Evolutionary conservation across 768 basidiomycete species (phyloP), one percentile per base, ranked within the genome.

Genomic region (Leccinum variicolor): DNA sequence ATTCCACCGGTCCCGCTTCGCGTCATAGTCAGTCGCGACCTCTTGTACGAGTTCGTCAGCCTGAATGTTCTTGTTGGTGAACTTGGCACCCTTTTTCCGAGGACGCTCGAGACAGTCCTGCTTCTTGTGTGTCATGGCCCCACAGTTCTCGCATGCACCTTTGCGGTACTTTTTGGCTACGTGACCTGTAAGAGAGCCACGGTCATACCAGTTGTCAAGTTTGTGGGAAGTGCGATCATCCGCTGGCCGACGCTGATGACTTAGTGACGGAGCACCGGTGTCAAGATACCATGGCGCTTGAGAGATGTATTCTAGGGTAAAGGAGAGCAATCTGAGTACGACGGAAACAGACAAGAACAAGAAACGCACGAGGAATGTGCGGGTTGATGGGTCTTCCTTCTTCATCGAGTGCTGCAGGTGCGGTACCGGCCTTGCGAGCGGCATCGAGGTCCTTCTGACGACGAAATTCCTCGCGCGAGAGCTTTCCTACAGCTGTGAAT

Each of bases 261-360:
- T 92, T 54, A 99, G 81, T 10, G 94, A 94, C 1, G 97, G 94
- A 33, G 84, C 87, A 48, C 94, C 97, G 5, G 90, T 94, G 74
- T 98, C 92, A 63, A 96, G 84, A 74, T 98, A 99, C 97, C 97
- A 99, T 56, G 97, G 97, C 8, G 94, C 96, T 73, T 96, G 93
- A 7, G 96, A 93, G 71, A 99, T 99, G 71, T 98, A 99, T 76
- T 98, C 93, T 94, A 63, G 15, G 49, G 29, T 55, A 43, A 59
- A 41, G 53, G 15, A 11, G 2, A 46, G n/a, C 39, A 33, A 49
- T 17, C 28, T 57, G 53, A 62, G 52, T 36, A 39, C 21, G 34
- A 43, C 14, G 8, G 26, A 0, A 26, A 41, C 11, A 34, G n/a
- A n/a, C 6, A 56, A 46, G n/a, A 23, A 34, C 31, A 5, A 48